Conservation (phyloP, 805 yeast species). For the Candida ulmi region DNA sequence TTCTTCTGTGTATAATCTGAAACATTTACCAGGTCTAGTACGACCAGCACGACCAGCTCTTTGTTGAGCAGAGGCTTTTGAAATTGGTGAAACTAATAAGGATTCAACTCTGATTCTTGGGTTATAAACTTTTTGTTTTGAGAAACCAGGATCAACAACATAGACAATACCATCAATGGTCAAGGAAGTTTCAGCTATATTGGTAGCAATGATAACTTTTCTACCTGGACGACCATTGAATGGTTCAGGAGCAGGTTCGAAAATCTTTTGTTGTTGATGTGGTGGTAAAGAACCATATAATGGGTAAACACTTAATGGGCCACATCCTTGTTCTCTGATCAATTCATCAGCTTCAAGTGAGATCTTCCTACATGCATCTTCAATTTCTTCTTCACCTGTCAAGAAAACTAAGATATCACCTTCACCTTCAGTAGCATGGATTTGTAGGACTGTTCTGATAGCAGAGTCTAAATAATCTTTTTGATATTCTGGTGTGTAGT, state of each 20-base stretch:
- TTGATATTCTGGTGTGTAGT: conserved; percentile 95
- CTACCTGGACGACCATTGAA: conserved; percentile 90
- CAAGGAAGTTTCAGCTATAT: conserved; percentile 95
- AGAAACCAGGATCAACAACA: conserved; percentile 96
- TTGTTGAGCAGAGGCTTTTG: conserved; percentile 96
- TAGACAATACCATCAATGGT: conserved; percentile 97
- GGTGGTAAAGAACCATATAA: conserved; percentile 97
- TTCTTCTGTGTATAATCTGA: conserved; percentile 92
- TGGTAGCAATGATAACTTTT: conserved; percentile 86
- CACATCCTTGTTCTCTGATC: conserved; percentile 83
- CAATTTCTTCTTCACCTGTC: conserved; percentile 98
- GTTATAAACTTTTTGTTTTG: conserved; percentile 93
- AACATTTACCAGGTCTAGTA: conserved; percentile 97
- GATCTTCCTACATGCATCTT: conserved; percentile 89
- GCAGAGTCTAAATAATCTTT: conserved; percentile 94
- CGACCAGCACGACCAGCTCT: conserved; percentile 99
- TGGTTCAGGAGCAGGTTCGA: conserved; percentile 78
- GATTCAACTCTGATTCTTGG: conserved; percentile 96
- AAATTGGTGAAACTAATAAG: conserved; percentile 87
- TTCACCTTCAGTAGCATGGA: conserved; percentile 92
- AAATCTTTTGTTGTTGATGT: conserved; percentile 87
- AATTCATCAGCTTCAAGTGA: conserved; percentile 85
- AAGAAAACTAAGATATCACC: conserved; percentile 85
- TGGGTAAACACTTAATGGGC: conserved; percentile 87
- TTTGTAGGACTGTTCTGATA: conserved; percentile 89